Percentiles rank a stretch among this genome's conserved stretches.
phyloP scores from a whole-genome alignment of 371 early-diverging fungal species.

The Entomophthora muscae region DNA sequence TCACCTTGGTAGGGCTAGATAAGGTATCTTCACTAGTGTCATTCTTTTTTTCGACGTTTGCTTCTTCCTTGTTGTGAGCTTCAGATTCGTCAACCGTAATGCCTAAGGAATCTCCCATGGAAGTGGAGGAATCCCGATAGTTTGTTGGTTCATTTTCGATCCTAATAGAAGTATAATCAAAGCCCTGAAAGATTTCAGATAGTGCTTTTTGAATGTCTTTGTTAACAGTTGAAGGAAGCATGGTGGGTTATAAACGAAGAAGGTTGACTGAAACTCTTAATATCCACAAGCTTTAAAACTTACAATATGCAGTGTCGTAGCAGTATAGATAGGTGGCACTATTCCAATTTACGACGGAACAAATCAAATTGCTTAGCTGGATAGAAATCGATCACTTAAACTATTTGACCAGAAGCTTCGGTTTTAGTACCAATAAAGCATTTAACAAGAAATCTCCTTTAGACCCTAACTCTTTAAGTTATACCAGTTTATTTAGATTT shows the following conservation, averaged over 20 bases:
- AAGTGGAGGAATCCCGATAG: not conserved
- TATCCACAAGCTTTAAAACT: not conserved
- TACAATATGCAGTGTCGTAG: not conserved
- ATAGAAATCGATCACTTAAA: too few species aligned
- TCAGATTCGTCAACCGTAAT: not conserved
- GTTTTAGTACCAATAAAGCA: too few species aligned
- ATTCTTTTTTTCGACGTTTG: not conserved
- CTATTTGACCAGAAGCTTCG: too few species aligned
- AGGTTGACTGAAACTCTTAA: not conserved
- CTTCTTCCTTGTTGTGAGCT: not conserved
- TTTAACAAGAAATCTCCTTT: too few species aligned
- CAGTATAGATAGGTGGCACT: not conserved
- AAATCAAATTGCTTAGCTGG: too few species aligned
- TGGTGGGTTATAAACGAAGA: not conserved
- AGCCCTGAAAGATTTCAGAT: not conserved
- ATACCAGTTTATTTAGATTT: too few species aligned
- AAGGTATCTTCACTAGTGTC: not conserved
- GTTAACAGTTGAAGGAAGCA: not conserved
- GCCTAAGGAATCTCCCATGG: not conserved
- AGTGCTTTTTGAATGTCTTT: not conserved
- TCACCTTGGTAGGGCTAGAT: not conserved
- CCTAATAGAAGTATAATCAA: not conserved
- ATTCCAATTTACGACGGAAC: too few species aligned
- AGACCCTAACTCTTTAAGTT: too few species aligned
- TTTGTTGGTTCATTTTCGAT: not conserved